Evolutionary conservation across 192 early-diverging fungal species (phyloP).

Genomic region (Linnemannia schmuckeri): DNA sequence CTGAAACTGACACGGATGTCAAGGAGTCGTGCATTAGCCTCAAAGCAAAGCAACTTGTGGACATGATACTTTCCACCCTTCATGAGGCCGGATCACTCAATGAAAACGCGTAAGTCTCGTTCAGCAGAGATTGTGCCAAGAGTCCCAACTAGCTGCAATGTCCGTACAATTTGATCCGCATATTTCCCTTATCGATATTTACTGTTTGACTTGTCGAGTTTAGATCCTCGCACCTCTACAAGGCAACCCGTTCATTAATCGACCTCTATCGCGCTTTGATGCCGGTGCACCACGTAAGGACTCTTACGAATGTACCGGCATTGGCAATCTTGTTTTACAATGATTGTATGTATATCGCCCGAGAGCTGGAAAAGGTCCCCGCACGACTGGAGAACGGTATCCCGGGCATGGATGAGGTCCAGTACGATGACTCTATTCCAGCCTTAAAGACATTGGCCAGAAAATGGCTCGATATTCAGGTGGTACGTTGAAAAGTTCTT

Average conservation of each 20-base stretch:
- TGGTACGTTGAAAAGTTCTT: conserved; percentile 56
- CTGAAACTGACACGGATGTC: conserved; percentile 24
- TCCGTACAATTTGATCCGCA: background rate
- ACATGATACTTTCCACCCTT: conserved; percentile 39
- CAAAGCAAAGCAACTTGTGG: conserved; percentile 35
- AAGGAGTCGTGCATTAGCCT: conserved; percentile 37
- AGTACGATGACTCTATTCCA: conserved; percentile 67
- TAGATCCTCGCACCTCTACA: conserved; percentile 50
- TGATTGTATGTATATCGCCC: conserved; percentile 75
- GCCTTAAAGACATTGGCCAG: conserved; percentile 65
- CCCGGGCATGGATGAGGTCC: conserved; percentile 49
- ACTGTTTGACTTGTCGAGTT: conserved; percentile 18
- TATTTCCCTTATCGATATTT: conserved; percentile 19
- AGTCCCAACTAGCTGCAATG: background rate
- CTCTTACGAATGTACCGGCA: conserved; percentile 67
- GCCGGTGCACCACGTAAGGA: conserved; percentile 71
- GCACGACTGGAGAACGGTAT: conserved; percentile 47
- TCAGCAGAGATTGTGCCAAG: background rate
- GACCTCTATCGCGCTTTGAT: conserved; percentile 75
- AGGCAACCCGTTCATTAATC: conserved; percentile 60
- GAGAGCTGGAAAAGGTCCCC: conserved; percentile 58
- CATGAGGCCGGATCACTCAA: conserved; percentile 18
- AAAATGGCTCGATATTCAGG: conserved; percentile 63
- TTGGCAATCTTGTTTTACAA: conserved; percentile 75
- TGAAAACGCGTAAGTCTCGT: conserved; percentile 35